Percentiles rank a stretch among this genome's conserved stretches.
These are phyloP conservation scores for Linnemannia zychae DNA, from an alignment of 192 early-diverging fungal genomes.

Conservation along the genomic window DNA sequence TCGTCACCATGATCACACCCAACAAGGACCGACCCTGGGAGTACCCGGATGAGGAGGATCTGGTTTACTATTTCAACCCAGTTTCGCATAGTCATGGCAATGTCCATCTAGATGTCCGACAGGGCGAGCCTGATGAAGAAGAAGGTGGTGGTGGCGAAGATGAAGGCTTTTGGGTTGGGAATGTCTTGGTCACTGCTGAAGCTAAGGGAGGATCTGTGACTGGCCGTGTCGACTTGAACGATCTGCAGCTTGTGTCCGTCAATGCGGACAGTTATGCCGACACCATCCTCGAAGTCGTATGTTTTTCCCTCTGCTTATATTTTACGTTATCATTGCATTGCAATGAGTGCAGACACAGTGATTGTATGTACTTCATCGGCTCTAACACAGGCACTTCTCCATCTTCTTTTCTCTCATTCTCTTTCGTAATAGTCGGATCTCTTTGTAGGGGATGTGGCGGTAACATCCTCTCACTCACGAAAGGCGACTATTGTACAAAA, in stretches of 20 bases:
- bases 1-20: not conserved
- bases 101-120: not conserved
- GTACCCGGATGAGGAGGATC: not conserved
- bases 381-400: not conserved
- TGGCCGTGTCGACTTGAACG: not conserved
- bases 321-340: not conserved
- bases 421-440: not conserved
- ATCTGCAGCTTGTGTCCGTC: not conserved
- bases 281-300: conserved; percentile 5
- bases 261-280: not conserved
- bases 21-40: conserved; percentile 2
- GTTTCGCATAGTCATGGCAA: not conserved
- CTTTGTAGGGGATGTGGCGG: not conserved
- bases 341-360: not conserved
- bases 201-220: not conserved
- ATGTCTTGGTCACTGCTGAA: not conserved
- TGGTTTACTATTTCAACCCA: not conserved
- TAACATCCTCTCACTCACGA: not conserved
- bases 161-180: not conserved
- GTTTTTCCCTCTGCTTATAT: not conserved
- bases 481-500: not conserved
- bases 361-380: too few relatives aligned
- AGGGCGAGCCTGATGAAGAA: not conserved
- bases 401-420: not conserved
- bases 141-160: not conserved